Evolutionary conservation across 257 asterid species (phyloP), one percentile per base, ranked within the genome.

Genomic region (Forsythia viridissima): DNA sequence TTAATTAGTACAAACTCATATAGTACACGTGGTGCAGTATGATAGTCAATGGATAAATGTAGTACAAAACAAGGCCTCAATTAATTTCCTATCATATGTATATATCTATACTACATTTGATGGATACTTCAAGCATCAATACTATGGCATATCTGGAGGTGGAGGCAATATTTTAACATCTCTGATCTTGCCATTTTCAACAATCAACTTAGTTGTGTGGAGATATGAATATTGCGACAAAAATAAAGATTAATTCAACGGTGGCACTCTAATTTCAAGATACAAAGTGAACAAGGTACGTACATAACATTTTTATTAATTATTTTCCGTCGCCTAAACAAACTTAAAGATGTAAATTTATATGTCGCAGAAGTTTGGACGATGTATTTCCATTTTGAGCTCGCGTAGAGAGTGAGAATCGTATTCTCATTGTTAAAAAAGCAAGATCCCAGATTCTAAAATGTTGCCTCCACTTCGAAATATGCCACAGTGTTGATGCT

Each of bases 391-490:
- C 88, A 84, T 82, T 63, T 84, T 0, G 87, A 86, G 51, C 70
- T 0, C 88, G 81, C 41, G 37, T 78, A 70, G 77, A 81, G 88
- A 30, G 85, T 79, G 89, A 75, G 72, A 37, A 82, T 79, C 84
- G 76, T 79, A 0, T 87, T 85, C 34, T 30, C 61, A 80, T 89
- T 46, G 81, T 87, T 2, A 80, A 61, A 39, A 78, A 88, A 73
- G 90, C 11, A 77, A 48, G 63, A 42, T 59, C 30, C 73, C 63
- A 4, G 18, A 77, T 40, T 61, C 77, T 15, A 81, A 57, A 70
- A 82, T 85, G 77, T 65, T 55, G 11, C 88, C 91, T 38, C 87
- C 89, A 41, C 92, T 89, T 6, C 76, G 68, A 8, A 86, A 87
- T 76, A 77, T 83, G 74, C 89, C 91, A 9, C 72, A 69, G 6